These are phyloP conservation scores for Gentiana dahurica DNA, from an alignment of 257 asterid species.

Conservation along the genomic window DNA sequence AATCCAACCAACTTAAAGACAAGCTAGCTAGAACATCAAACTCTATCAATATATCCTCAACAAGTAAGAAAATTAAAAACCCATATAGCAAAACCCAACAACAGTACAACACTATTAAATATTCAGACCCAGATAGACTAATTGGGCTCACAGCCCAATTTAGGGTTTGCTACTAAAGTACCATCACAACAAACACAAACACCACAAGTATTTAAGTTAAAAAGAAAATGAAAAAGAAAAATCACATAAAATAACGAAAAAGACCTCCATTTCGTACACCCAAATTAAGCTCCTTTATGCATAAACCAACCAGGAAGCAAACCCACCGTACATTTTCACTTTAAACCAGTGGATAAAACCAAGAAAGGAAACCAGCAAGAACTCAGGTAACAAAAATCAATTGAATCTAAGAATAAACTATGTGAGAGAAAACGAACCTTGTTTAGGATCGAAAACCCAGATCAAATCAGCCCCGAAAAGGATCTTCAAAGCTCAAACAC, in stretches of 20 bases:
- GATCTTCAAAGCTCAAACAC: background rate
- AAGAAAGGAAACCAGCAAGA: background rate
- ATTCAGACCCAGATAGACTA: no score
- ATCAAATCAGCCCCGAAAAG: slow-evolving; percentile 3
- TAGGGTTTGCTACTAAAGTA: slow-evolving; percentile 43
- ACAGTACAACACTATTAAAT: background rate
- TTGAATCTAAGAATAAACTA: background rate
- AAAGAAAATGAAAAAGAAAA: background rate
- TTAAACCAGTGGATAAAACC: background rate
- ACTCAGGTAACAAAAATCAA: background rate
- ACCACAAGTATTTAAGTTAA: background rate
- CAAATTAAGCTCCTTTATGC: no score
- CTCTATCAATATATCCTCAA: background rate
- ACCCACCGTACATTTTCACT: background rate
- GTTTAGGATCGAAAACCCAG: background rate
- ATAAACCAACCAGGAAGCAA: background rate
- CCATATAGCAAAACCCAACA: background rate
- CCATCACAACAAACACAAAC: background rate
- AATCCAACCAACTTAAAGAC: slow-evolving; percentile 5
- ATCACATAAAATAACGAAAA: background rate
- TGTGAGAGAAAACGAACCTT: background rate
- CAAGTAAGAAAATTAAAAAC: background rate
- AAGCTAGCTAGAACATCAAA: slow-evolving; percentile 6
- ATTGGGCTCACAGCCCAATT: slow-evolving; percentile 7
- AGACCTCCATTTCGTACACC: no score